Base-by-base conservation (phyloP, 2,329 filamentous ascomycete species). In the Neurospora sp. region DNA sequence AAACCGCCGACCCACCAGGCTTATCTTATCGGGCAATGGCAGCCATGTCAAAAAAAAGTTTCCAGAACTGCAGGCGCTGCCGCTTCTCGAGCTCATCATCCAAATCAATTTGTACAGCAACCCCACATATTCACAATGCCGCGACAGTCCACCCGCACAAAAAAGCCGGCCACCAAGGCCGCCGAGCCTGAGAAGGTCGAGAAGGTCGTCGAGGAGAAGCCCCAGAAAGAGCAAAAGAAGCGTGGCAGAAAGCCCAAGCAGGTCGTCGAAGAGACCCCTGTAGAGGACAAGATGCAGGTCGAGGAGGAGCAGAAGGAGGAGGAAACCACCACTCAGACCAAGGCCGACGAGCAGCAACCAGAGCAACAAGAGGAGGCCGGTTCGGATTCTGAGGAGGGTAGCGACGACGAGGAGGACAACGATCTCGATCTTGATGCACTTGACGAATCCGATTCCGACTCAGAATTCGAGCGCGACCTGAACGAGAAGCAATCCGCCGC, bases 401-500 rank as follows among this genome's bases (percentile, higher is more conserved):
- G 78, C 38, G 79, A 79, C 5, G 80, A 80, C 66, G 80, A 82
- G 9, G 80, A 78, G 7, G 82, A 70, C 28, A 75, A 75, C 28
- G 76, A 74, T 36, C 78, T 86, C 74, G 84, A 89, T 74, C 80
- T 86, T 71, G 83, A 84, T 13, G 86, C 81, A 67, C 80, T 90
- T 74, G 84, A 90, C 77, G 87, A 90, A 74, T 87, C 86, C 78
- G 87, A 89, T 72, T 82, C 81, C 72, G 76, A 79, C n/a, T 86
- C 84, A 46, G 90, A 96, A 75, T 90, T 91, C 72, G 90, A 91
- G 73, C 85, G 93, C 68, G 92, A 95, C 79, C 89, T 92, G 52
- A 62, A 62, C 79, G 91, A 95, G 79, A 84, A 84, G 74, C 75
- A 76, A 28, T 67, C 69, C 66, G 68, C 71, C 68, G 69, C 68